Conservation (phyloP, 202 grass and related monocot species). For the Bolboschoenoplectus hybrid region DNA sequence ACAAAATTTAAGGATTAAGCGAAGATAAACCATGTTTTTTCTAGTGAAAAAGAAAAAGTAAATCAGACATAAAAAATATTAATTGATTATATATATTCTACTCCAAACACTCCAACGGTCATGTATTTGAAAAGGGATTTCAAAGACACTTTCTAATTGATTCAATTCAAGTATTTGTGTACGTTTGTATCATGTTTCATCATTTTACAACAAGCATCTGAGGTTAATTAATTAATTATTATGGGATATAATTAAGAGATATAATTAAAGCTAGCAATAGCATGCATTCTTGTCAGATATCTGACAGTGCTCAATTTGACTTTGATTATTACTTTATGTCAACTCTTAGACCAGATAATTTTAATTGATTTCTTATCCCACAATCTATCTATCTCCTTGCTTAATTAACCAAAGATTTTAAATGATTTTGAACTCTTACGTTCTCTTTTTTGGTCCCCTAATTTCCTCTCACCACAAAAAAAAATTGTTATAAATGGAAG, state of each 20-base stretch:
- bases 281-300: constrained; percentile 30
- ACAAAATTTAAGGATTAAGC: neutral
- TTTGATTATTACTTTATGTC: constrained; percentile 30
- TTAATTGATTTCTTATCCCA: constrained; percentile 5
- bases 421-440: neutral
- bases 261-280: neutral
- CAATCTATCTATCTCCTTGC: neutral
- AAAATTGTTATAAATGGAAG: neutral
- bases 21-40: neutral
- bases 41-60: neutral
- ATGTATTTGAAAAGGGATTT: constrained; percentile 5
- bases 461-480: neutral
- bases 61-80: neutral
- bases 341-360: constrained; percentile 11
- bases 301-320: constrained; percentile 18
- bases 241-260: too few species aligned
- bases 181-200: constrained; percentile 7
- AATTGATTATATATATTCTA: neutral
- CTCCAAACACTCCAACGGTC: neutral
- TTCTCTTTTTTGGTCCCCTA: neutral
- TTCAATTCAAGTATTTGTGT: constrained; percentile 11
- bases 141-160: neutral
- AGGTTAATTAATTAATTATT: neutral
- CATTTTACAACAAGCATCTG: constrained; percentile 9
- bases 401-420: constrained; percentile 25